Evolutionary conservation across 352 stramenopile species (phyloP), one percentile per base, ranked within the genome.

Genomic region (Globisporangium okanoganense): DNA sequence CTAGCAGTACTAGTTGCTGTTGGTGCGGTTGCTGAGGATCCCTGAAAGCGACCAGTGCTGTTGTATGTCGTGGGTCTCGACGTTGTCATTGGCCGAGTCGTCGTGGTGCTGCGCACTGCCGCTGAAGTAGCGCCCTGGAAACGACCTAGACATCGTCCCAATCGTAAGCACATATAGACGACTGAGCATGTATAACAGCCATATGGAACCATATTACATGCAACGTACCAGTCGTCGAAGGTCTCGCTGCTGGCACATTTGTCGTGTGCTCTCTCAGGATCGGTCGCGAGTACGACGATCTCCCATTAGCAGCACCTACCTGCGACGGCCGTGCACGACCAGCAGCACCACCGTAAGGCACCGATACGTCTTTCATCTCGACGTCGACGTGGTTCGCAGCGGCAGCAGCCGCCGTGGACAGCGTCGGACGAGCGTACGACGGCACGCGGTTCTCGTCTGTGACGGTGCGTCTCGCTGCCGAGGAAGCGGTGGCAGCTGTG

Each of bases 391-490:
- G 27, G 58, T 52, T 58, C 44, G 61, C 54, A 18, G 43, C 47
- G 6, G 35, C 48, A 9, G 50, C 49, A 4, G 52, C 49, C 16
- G 29, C 24, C 5, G 56, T 57, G 20, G 61, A 57, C 35, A 38
- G 56, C 53, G 61, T 64, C n/a, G 59, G 59, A 3, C 59, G 59
- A 48, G 44, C 44, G 41, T 67, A 67, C 53, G 61, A 61, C 45
- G 61, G 61, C 48, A 67, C 55, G 33, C 61, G 54, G 31, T 67
- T 67, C 38, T 65, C 59, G 59, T 65, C 59, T 22, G 50, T 58
- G 41, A 58, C 51, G 22, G 40, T 43, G 22, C 50, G 51, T 24
- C 59, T 24, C 24, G 53, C 53, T 25, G 53, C 2, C 13, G 36
- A 12, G 10, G n/a, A 16, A 9, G 36, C 36, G 36, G 53, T 20